Evolutionary conservation across 805 yeast genomes (phyloP), one percentile per base, ranked within the genome.

Genomic region (Metschnikowia baotianmanensis): DNA sequence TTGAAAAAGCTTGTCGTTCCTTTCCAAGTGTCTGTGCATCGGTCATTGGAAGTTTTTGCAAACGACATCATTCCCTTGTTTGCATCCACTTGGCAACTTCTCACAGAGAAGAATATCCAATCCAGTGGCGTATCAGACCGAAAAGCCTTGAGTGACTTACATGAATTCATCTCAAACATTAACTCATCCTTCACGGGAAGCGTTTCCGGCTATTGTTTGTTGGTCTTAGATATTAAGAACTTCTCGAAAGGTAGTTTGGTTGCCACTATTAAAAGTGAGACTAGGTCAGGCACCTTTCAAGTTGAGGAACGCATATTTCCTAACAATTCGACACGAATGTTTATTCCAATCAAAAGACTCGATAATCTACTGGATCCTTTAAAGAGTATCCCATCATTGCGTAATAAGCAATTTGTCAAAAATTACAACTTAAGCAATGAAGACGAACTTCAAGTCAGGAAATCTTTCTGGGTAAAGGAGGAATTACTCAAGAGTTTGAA

Each of bases 401-500:
- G 83, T 17, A 74, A 79, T 25, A 79, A 78, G 46, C 96, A 89
- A 62, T 85, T 79, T 56, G 71, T 86, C 15, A 72, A 78, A 24
- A 83, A 78, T 52, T 65, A 70, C 45, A 76, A 65, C 45, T 65
- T 76, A 5, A 67, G 77, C 0, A 75, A 70, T 34, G 80, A 77
- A 8, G 87, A 85, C 45, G 82, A 75, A 25, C 52, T 52, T 31
- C 74, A 69, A 38, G 75, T 79, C 62, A 70, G 79, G 42, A 82
- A 80, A 46, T 65, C 77, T 2, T 93, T 89, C 59, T 91, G 99
- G 99, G 76, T 84, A 47, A 65, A 95, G 42, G 80, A 83, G 42
- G 72, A 74, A 45, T 58, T 93, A 1, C 63, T 91, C 38, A 68
- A 73, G 33, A 65, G 67, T 12, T 51, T 93, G 5, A 58, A 63